Evolutionary conservation across 306 rosid genomes (phyloP).

Genomic region (Hippophae tibetana): DNA sequence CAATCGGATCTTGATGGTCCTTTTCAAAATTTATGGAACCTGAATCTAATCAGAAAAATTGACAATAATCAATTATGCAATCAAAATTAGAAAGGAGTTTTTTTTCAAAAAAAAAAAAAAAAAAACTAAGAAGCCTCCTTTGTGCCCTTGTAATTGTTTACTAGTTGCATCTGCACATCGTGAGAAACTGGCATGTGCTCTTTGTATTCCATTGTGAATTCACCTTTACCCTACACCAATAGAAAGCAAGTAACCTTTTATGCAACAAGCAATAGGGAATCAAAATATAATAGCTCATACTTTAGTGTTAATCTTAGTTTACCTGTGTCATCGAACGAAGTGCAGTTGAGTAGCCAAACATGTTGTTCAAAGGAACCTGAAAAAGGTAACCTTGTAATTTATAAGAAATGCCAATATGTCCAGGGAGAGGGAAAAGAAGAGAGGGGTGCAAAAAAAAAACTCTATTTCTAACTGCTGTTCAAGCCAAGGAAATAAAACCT

Average conservation of each 20-base stretch:
- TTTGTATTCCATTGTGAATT: constrained; percentile 97
- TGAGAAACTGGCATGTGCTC: constrained; percentile 76
- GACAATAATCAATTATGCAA: too few relatives aligned
- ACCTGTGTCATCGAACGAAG: constrained; percentile 98
- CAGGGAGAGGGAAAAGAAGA: neutral
- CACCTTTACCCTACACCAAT: constrained; percentile 84
- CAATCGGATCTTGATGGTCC: too few relatives aligned
- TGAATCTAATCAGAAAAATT: too few relatives aligned
- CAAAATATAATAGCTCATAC: neutral
- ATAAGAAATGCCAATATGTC: neutral
- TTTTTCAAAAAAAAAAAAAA: too few relatives aligned
- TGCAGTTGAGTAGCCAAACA: constrained; percentile 92
- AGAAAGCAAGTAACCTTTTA: neutral
- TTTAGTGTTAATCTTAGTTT: neutral
- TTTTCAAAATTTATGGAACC: too few relatives aligned
- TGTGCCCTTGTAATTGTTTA: constrained; percentile 60
- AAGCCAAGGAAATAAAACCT: constrained; percentile 19
- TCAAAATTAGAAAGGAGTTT: too few relatives aligned
- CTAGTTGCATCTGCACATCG: constrained; percentile 75
- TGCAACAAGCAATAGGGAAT: too few relatives aligned
- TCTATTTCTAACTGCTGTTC: neutral
- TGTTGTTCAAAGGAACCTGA: constrained; percentile 92
- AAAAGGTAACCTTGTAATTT: constrained; percentile 5
- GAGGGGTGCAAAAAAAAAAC: neutral
- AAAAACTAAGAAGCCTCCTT: constrained; percentile 41